Conservation (phyloP, 768 basidiomycete genomes). For the Neoboletus magnificus region DNA sequence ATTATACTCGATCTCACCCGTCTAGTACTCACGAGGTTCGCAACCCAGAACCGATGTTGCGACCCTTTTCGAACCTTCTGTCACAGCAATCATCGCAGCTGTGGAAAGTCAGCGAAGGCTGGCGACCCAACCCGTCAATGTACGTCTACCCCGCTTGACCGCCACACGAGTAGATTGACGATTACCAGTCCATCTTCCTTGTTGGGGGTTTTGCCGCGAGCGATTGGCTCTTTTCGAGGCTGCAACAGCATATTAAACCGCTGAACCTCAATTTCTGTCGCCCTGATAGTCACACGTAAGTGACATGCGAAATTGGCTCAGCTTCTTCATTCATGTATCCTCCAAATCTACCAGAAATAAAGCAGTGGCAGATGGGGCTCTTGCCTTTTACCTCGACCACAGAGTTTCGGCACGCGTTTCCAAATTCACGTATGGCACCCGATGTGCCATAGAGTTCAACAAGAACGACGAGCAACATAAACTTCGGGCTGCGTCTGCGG, state of each 20-base stretch:
- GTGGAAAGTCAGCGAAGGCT: constrained; percentile 22
- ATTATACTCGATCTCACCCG: no score
- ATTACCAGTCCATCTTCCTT: constrained; percentile 33
- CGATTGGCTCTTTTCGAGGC: constrained; percentile 38
- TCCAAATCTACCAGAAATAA: constrained; percentile 36
- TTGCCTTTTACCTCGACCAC: constrained; percentile 44
- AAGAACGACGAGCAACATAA: constrained; percentile 29
- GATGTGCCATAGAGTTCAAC: constrained; percentile 30
- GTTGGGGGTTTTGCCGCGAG: constrained; percentile 47
- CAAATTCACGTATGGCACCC: constrained; percentile 39
- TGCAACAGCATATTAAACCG: constrained; percentile 32
- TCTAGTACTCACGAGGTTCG: not conserved
- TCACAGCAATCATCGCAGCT: constrained; percentile 18
- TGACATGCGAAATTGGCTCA: constrained; percentile 3
- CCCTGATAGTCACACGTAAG: constrained; percentile 51
- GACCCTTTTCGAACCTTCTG: constrained; percentile 29
- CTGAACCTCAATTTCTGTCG: constrained; percentile 41
- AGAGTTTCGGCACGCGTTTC: constrained; percentile 38
- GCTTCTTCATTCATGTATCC: not conserved
- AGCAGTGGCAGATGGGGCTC: constrained; percentile 45
- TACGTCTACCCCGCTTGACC: constrained; percentile 8
- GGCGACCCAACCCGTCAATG: constrained; percentile 22
- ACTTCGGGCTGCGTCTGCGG: constrained; percentile 23
- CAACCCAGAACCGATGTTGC: constrained; percentile 28
- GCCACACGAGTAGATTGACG: constrained; percentile 1